Percentiles rank a stretch among this genome's conserved stretches.
Evolutionary conservation across 768 basidiomycete species (phyloP).

Genomic region (Lanmaoa rubissima): DNA sequence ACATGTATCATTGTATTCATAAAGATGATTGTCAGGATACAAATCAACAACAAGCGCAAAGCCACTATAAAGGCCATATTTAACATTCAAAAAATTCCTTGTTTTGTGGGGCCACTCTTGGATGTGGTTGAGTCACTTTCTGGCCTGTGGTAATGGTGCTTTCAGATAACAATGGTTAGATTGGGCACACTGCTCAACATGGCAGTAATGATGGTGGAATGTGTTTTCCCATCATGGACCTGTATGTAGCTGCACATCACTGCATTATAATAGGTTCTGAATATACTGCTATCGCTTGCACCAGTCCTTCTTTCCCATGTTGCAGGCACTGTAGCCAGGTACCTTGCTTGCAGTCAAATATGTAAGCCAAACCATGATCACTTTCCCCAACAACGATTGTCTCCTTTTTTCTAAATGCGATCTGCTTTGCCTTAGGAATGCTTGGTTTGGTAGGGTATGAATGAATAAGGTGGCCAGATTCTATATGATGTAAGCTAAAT

Average conservation of each 20-base stretch:
- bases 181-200: neutral
- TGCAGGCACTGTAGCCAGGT: neutral
- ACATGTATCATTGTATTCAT: neutral
- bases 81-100: neutral
- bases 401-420: no score
- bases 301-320: neutral
- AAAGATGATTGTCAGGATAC: neutral
- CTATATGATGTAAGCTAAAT: no score
- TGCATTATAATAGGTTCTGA: neutral
- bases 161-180: neutral
- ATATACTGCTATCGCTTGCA: neutral
- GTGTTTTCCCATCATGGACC: neutral
- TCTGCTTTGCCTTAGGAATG: no score
- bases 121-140: neutral
- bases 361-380: neutral
- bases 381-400: neutral
- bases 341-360: neutral
- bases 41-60: neutral
- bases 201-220: neutral
- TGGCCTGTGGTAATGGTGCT: neutral
- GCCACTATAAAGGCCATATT: no score
- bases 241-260: neutral
- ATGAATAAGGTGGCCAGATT: no score
- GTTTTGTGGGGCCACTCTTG: neutral
- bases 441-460: no score